Evolutionary conservation across 768 basidiomycete species (phyloP).

Genomic region (Kwoniella europaea): DNA sequence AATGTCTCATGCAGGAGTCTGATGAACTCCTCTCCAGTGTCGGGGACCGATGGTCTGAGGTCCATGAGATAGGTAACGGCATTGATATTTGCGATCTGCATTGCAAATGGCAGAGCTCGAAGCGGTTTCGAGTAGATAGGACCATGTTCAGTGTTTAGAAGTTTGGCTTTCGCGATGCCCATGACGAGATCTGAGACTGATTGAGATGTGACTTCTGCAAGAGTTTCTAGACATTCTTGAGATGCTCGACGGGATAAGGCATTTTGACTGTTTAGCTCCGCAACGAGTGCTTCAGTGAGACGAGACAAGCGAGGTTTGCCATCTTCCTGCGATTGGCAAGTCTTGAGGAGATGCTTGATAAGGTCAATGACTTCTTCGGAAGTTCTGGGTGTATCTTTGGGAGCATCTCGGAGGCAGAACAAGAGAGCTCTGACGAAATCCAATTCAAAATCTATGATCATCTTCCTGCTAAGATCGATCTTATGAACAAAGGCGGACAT

Average conservation of each 20-base stretch:
- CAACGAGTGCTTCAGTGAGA: slow-evolving; percentile 77
- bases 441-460: slow-evolving; percentile 83
- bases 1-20: slow-evolving; percentile 91
- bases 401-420: slow-evolving; percentile 92
- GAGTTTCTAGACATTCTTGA: slow-evolving; percentile 76
- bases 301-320: slow-evolving; percentile 65
- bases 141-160: slow-evolving; percentile 67
- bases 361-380: slow-evolving; percentile 78
- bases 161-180: slow-evolving; percentile 77
- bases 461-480: slow-evolving; percentile 72
- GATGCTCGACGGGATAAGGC: slow-evolving; percentile 80
- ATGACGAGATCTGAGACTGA: slow-evolving; percentile 76
- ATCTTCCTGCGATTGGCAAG: slow-evolving; percentile 59
- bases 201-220: slow-evolving; percentile 74
- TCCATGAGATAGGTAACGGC: slow-evolving; percentile 92
- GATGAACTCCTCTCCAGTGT: slow-evolving; percentile 88
- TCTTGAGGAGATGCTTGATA: slow-evolving; percentile 62
- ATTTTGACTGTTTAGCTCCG: slow-evolving; percentile 84
- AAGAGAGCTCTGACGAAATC: slow-evolving; percentile 88
- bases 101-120: slow-evolving; percentile 87
- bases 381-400: slow-evolving; percentile 81
- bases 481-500: slow-evolving; percentile 78
- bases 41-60: slow-evolving; percentile 84
- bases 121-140: slow-evolving; percentile 93
- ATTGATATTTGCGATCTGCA: slow-evolving; percentile 98